Conservation (phyloP, 2,329 filamentous ascomycete genomes). For the Fusarium citri region DNA sequence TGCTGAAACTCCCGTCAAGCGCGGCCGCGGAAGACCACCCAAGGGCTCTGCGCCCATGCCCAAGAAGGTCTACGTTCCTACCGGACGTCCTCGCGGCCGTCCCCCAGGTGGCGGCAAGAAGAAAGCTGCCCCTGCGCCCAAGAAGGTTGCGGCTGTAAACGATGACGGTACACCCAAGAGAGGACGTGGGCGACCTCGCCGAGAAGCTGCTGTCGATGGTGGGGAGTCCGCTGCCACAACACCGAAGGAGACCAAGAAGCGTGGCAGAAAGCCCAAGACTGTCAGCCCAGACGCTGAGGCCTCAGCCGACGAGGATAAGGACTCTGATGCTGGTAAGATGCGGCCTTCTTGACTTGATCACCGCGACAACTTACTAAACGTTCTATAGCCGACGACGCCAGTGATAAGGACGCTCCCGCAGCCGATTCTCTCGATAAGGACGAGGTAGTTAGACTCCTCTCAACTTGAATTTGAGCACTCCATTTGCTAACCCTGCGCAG, state of each 20-base stretch:
- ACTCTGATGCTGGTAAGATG: slow-evolving; percentile 9
- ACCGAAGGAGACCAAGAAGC: slow-evolving; percentile 40
- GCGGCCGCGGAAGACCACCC: slow-evolving; percentile 56
- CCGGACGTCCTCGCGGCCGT: slow-evolving; percentile 61
- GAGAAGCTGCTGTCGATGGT: slow-evolving; percentile 34
- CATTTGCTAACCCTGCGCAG: slow-evolving; percentile 48
- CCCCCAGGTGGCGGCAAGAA: slow-evolving; percentile 56
- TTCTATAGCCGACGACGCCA: slow-evolving; percentile 30
- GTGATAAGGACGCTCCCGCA: slow-evolving; percentile 14
- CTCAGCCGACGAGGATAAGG: slow-evolving; percentile 20
- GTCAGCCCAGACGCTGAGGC: slow-evolving; percentile 18
- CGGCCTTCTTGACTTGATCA: too few relatives aligned
- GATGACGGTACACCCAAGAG: slow-evolving; percentile 28
- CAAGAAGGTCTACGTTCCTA: slow-evolving; percentile 51
- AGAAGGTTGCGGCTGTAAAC: slow-evolving; percentile 7
- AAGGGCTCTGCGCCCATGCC: slow-evolving; percentile 47
- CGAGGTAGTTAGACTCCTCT: slow-evolving; percentile 46
- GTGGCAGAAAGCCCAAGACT: slow-evolving; percentile 48
- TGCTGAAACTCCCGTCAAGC: slow-evolving; percentile 53
- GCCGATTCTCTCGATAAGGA: slow-evolving; percentile 34
- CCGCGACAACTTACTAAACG: slow-evolving; percentile 10
- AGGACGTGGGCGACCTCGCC: slow-evolving; percentile 48
- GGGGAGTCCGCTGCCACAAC: slow-evolving; percentile 26
- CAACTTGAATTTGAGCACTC: slow-evolving; percentile 36
- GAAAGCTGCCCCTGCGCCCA: slow-evolving; percentile 21